phyloP scores from a whole-genome alignment of 164 flowering plant genomes.

The Magnolia changhungtana region DNA sequence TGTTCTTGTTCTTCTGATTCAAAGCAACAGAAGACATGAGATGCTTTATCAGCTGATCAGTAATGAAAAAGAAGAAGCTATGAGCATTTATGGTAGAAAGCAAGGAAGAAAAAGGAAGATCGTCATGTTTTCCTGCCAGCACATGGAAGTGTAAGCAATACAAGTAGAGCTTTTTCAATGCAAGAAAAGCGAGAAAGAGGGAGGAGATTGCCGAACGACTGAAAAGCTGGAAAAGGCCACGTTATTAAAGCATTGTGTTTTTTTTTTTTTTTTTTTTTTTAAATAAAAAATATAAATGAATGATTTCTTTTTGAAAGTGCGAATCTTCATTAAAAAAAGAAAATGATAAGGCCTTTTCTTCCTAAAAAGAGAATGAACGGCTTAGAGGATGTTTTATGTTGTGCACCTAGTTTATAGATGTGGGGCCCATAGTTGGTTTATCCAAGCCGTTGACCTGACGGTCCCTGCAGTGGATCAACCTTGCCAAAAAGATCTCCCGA shows the following conservation, averaged over 20 bases:
- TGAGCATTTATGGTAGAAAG: not conserved
- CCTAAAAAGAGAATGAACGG: too few relatives aligned
- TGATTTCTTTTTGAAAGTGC: not conserved
- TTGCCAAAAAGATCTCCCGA: not conserved
- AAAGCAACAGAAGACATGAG: not conserved
- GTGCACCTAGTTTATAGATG: not conserved
- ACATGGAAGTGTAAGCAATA: not conserved
- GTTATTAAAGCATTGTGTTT: not conserved
- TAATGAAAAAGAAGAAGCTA: not conserved
- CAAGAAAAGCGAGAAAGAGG: not conserved
- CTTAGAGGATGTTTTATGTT: too few relatives aligned
- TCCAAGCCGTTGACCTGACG: not conserved
- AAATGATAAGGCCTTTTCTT: too few relatives aligned
- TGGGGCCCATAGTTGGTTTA: not conserved
- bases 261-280: not conserved
- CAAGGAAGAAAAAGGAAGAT: slow-evolving; percentile 1
- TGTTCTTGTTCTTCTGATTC: slow-evolving; percentile 14
- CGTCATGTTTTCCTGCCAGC: not conserved
- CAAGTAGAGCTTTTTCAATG: not conserved
- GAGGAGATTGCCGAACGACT: not conserved
- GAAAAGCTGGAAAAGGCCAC: not conserved
- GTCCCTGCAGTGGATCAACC: not conserved
- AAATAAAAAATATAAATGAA: not conserved
- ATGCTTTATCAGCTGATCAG: slow-evolving; percentile 9
- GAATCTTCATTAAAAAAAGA: not conserved